Evolutionary conservation across 441 rosid species (phyloP), one percentile per base, ranked within the genome.

Genomic region (Brassica hybrid): DNA sequence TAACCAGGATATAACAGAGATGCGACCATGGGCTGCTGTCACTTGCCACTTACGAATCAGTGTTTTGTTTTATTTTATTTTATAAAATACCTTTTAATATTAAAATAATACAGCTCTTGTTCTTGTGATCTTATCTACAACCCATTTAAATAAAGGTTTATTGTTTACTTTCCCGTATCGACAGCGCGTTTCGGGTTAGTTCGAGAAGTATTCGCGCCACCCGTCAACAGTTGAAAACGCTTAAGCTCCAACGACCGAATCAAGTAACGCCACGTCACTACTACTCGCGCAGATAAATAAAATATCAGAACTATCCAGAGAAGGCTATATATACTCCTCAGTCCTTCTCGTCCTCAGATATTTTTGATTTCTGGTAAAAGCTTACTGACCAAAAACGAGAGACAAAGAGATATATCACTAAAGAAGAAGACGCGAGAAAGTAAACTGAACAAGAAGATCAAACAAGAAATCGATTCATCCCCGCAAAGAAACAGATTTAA

Each of bases 151-250:
- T 2, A 52, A 67, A 18, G 18, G 41, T 27, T 48, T 12, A 50
- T 3, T 12, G 19, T 34, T 65, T 56, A 72, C 72, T n/a, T n/a
- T n/a, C n/a, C n/a, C n/a, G n/a, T n/a, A n/a, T n/a, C n/a, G n/a
- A n/a, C n/a, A n/a, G 67, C 73, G 81, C 54, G 76, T 41, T 41
- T 41, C n/a, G 4, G n/a, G 48, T 41, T 30, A 72, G 8, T 65
- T 74, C 69, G 69, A 72, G 81, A 78, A 61, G 65, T 1, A 67
- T 78, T 73, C 70, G 52, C 25, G 70, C 73, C 81, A 78, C 74
- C 36, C 6, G 77, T 50, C 48, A 41, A 11, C 48, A 10, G 11
- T 3, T 10, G 48, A 41, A 41, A 9, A 41, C 48, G 48, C 3
- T 12, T 41, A 41, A 41, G 48, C 1, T 41, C 48, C n/a, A 43